These are phyloP conservation scores for Starmerella cellae DNA, from an alignment of 805 yeast genomes.

Conservation along the genomic window DNA sequence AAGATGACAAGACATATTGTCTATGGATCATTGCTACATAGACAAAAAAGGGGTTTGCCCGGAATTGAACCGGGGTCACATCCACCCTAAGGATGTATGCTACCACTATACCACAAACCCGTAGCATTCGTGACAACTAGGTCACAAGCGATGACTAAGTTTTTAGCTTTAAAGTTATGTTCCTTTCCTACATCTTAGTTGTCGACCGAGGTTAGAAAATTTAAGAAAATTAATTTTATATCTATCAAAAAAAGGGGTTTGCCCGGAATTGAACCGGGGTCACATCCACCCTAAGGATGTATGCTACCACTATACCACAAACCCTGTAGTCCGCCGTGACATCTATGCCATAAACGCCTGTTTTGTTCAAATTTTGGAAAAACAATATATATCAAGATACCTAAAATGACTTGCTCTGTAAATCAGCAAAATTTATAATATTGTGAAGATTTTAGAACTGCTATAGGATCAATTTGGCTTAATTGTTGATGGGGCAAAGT, in stretches of 20 bases:
- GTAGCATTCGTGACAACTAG: neutral
- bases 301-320: slow-evolving; percentile 22
- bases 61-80: slow-evolving; percentile 23
- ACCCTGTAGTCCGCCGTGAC: slow-evolving; percentile 6
- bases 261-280: slow-evolving; percentile 23
- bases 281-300: slow-evolving; percentile 22
- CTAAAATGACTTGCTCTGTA: no score
- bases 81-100: slow-evolving; percentile 22
- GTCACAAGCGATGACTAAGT: neutral
- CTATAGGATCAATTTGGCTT: no score
- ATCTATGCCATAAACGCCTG: neutral
- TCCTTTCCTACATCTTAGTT: neutral
- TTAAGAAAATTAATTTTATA: no score
- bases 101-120: slow-evolving; percentile 22
- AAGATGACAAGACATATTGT: neutral
- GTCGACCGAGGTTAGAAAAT: neutral
- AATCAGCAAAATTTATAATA: no score
- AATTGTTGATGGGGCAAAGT: no score
- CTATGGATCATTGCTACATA: neutral
- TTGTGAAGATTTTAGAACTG: neutral
- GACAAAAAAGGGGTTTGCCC: slow-evolving; percentile 20
- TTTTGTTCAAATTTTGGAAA: no score
- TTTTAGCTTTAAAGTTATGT: neutral
- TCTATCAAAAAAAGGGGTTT: slow-evolving; percentile 14
- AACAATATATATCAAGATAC: no score